Evolutionary conservation across 106 monocot species (phyloP).

Genomic region (Acorus calamus): DNA sequence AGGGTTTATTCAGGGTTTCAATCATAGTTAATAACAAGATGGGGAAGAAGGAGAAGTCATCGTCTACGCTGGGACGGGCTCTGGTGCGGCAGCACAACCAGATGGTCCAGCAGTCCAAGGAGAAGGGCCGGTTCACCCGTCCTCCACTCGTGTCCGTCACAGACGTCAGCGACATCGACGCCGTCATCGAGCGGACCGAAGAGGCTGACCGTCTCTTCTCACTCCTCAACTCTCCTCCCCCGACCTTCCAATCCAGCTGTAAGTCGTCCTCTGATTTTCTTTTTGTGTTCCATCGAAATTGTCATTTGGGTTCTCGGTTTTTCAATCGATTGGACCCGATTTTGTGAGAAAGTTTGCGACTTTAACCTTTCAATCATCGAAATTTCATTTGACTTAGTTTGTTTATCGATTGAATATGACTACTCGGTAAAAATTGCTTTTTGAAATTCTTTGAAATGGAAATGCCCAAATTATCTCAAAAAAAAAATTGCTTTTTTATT

Average conservation of each 20-base stretch:
- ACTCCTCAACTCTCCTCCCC: conserved; percentile 9
- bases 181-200: conserved; percentile 54
- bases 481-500: too few relatives aligned
- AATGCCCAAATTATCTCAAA: too few relatives aligned
- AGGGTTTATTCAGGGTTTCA: too few relatives aligned
- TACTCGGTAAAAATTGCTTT: too few relatives aligned
- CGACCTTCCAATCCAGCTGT: conserved; percentile 42
- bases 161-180: conserved; percentile 79
- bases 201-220: conserved; percentile 26
- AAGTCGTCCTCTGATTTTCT: background rate
- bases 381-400: too few relatives aligned
- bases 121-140: conserved; percentile 40
- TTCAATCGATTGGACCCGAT: too few relatives aligned
- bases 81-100: conserved; percentile 78
- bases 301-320: too few relatives aligned
- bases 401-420: too few relatives aligned
- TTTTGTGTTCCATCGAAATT: background rate
- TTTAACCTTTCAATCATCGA: too few relatives aligned
- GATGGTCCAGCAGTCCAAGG: conserved; percentile 49
- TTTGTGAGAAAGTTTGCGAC: too few relatives aligned
- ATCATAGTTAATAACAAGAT: too few relatives aligned
- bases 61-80: conserved; percentile 60
- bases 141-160: conserved; percentile 61
- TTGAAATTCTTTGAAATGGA: too few relatives aligned
- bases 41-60: conserved; percentile 40